Evolutionary conservation across 306 rosid species (phyloP), one percentile per base, ranked within the genome.

Genomic region (Trifolium fragiferum): DNA sequence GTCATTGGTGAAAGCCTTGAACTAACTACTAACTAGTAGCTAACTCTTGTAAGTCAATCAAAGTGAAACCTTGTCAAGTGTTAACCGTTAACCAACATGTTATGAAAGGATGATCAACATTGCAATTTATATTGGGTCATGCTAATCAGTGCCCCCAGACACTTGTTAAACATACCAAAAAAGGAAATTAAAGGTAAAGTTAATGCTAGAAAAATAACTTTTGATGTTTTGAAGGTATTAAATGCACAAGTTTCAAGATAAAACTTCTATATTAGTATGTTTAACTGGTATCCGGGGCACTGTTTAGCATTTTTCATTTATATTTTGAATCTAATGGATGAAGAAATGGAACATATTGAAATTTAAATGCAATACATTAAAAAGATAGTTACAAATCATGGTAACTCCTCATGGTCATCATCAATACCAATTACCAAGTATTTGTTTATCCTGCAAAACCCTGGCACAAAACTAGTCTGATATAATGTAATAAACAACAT

Each of bases 11-110:
- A 66, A 77, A 68, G 57, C 18, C 14, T 35, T 37, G 49, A 67
- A 37, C 68, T 41, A 54, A n/a, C 35, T 54, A 37, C 68, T 41
- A 54, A n/a, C 35, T 54, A n/a, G 47, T 41, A 25, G 33, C 50
- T 66, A 16, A 33, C 59, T 66, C 40, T 76, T 54, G 58, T 33
- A 33, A 60, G 14, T 55, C 60, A 76, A 30, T 47, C 44, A 35
- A 58, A 55, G 25, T 4, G 50, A 21, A 59, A 68, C 33, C 60
- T 20, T 30, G 20, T 69, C 11, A 33, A 54, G 50, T 40, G 41
- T 40, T 57, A 15, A 37, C 10, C 1, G 33, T 30, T 30, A 30
- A 38, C 25, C 16, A 38, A 15, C 19, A 73, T 46, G n/a, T n/a
- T 25, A 43, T 4, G 3, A 30, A 62, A 30, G 27, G 51, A 25